Evolutionary conservation across 2,329 filamentous ascomycete species (phyloP).

Genomic region (Aspergillus fumigatus): DNA sequence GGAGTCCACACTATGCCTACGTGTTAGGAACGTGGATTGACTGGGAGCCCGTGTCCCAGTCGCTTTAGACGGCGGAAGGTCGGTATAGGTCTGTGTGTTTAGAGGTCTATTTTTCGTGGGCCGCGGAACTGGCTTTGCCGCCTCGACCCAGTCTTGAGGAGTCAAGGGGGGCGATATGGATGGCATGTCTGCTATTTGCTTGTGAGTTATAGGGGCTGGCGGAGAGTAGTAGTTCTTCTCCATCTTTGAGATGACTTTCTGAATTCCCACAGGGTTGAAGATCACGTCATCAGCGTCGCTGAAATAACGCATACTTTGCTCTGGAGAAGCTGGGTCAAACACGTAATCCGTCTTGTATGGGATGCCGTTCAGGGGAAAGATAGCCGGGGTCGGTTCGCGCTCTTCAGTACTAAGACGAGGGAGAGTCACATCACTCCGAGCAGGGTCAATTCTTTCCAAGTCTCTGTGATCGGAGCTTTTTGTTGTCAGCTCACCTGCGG

Average conservation of each 20-base stretch:
- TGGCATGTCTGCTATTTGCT: slow-evolving; percentile 5
- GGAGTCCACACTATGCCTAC: slow-evolving; percentile 25
- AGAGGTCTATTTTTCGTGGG: slow-evolving; percentile 12
- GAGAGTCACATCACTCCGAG: slow-evolving; percentile 29
- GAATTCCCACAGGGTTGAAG: slow-evolving; percentile 18
- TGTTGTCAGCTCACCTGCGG: slow-evolving; percentile 30
- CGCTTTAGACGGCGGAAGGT: slow-evolving; percentile 8
- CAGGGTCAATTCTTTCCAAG: slow-evolving; percentile 29
- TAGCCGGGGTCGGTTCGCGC: slow-evolving; percentile 22
- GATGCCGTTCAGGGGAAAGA: slow-evolving; percentile 29
- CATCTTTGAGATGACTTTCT: slow-evolving; percentile 18
- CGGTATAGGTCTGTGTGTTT: slow-evolving; percentile 4
- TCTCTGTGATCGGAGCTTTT: slow-evolving; percentile 28
- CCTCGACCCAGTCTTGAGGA: slow-evolving; percentile 41
- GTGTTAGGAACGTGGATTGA: slow-evolving; percentile 23
- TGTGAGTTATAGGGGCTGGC: slow-evolving; percentile 8
- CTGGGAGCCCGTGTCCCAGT: slow-evolving; percentile 16
- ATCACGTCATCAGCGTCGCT: slow-evolving; percentile 15
- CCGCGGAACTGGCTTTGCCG: slow-evolving; percentile 27
- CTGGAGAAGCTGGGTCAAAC: slow-evolving; percentile 22
- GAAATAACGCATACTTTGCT: slow-evolving; percentile 14
- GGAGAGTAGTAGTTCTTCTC: slow-evolving; percentile 21
- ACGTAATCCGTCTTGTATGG: slow-evolving; percentile 23
- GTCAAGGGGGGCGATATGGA: slow-evolving; percentile 32
- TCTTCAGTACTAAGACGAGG: slow-evolving; percentile 17